phyloP scores from a whole-genome alignment of 2,329 filamentous ascomycete species.

The Trichoderma breve region DNA sequence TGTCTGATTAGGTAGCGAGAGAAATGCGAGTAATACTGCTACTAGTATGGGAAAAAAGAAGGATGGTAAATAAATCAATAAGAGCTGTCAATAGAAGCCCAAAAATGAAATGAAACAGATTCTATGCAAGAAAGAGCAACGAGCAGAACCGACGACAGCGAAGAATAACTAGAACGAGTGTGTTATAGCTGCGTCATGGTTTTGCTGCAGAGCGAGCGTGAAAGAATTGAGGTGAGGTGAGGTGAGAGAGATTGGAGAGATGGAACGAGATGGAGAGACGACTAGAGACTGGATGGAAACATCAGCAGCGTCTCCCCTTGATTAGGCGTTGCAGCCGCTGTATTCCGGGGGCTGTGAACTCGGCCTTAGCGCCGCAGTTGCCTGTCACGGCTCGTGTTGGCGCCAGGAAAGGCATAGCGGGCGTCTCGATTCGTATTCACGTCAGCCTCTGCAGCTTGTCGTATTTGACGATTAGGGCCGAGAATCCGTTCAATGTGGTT shows the following conservation, averaged over 20 bases:
- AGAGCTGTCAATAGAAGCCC: not conserved
- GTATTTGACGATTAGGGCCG: not conserved
- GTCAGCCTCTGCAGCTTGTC: not conserved
- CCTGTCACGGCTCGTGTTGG: conserved; percentile 14
- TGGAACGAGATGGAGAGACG: not conserved
- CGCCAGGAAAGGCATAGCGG: conserved; percentile 11
- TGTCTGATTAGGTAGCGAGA: not conserved
- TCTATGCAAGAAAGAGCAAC: not conserved
- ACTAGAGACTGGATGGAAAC: not conserved
- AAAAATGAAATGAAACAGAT: not conserved
- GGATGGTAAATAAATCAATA: not conserved
- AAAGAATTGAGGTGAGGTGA: not conserved
- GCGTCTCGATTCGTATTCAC: conserved; percentile 4
- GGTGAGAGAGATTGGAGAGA: not conserved
- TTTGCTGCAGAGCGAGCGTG: not conserved
- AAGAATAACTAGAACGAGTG: not conserved
- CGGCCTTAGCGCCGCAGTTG: conserved; percentile 3
- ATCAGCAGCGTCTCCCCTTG: not conserved
- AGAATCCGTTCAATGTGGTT: not conserved
- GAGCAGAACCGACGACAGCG: conserved; percentile 9
- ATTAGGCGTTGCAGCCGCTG: not conserved
- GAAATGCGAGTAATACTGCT: not conserved
- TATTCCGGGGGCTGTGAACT: conserved; percentile 1
- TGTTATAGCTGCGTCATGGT: conserved; percentile 16
- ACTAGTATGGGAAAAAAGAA: not conserved